These are phyloP conservation scores for Penicillium arizonense DNA, from an alignment of 495 filamentous ascomycete genomes.

Conservation along the genomic window DNA sequence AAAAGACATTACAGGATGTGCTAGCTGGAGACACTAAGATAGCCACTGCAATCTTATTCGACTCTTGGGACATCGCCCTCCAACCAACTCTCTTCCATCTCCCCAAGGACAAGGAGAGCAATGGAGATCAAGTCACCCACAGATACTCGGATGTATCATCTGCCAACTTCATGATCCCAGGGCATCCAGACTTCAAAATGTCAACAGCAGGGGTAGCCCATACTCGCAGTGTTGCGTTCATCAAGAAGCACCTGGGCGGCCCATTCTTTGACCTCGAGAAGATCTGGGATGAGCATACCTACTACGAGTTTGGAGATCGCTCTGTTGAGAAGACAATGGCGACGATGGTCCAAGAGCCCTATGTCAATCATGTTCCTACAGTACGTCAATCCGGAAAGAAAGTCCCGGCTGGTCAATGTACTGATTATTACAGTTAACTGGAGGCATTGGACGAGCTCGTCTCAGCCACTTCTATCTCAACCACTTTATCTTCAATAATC, in stretches of 20 bases:
- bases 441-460: constrained; percentile 63
- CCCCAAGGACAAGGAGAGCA: not conserved
- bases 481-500: constrained; percentile 73
- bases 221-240: constrained; percentile 30
- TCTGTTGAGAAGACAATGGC: constrained; percentile 48
- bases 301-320: constrained; percentile 36
- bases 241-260: constrained; percentile 32
- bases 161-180: constrained; percentile 31
- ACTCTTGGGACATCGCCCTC: constrained; percentile 9
- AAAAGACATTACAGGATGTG: constrained; percentile 3
- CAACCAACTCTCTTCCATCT: constrained; percentile 15
- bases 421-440: constrained; percentile 49
- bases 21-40: not conserved
- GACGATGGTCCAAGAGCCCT: constrained; percentile 57
- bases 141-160: constrained; percentile 24
- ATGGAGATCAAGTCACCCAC: constrained; percentile 8
- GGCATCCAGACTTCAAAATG: constrained; percentile 27
- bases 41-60: constrained; percentile 18
- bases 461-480: constrained; percentile 68
- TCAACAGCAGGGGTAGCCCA: constrained; percentile 32
- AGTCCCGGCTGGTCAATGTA: not conserved
- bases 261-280: constrained; percentile 58
- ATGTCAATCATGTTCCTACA: constrained; percentile 59
- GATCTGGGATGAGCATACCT: constrained; percentile 58
- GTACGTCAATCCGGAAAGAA: constrained; percentile 27